Evolutionary conservation across 179 eudicot genomes (phyloP).

Genomic region (Silene coronaria): DNA sequence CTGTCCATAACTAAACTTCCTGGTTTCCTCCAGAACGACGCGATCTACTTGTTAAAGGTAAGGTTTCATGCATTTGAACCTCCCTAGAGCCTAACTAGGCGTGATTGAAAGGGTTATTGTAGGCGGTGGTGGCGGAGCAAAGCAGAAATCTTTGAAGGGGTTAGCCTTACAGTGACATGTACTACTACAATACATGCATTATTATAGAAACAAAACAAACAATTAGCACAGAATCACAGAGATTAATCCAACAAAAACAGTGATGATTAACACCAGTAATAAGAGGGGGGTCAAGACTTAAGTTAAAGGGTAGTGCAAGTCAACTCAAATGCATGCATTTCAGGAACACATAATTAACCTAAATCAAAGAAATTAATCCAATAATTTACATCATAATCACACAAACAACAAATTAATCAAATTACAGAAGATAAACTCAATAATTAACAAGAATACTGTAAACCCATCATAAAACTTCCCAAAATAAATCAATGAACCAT

Average conservation of each 20-base stretch:
- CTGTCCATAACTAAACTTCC: not conserved
- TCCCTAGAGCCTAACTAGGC: not conserved
- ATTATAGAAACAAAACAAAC: not conserved
- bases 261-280: too few relatives aligned
- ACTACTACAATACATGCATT: not conserved
- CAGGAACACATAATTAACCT: not conserved
- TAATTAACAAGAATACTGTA: not conserved
- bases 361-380: not conserved
- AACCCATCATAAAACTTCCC: not conserved
- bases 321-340: constrained; percentile 1
- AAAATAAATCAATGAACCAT: not conserved
- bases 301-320: not conserved
- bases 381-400: not conserved
- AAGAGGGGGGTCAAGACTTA: not conserved
- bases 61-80: constrained; percentile 1
- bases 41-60: not conserved
- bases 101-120: not conserved
- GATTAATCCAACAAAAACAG: constrained; percentile 4
- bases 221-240: constrained; percentile 1
- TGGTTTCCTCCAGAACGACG: not conserved
- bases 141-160: not conserved
- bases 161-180: not conserved
- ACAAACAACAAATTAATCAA: not conserved
- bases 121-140: not conserved
- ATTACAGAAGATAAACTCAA: not conserved